Base-by-base conservation (phyloP, 345 rosid genomes). In the Erucastrum elatum region DNA sequence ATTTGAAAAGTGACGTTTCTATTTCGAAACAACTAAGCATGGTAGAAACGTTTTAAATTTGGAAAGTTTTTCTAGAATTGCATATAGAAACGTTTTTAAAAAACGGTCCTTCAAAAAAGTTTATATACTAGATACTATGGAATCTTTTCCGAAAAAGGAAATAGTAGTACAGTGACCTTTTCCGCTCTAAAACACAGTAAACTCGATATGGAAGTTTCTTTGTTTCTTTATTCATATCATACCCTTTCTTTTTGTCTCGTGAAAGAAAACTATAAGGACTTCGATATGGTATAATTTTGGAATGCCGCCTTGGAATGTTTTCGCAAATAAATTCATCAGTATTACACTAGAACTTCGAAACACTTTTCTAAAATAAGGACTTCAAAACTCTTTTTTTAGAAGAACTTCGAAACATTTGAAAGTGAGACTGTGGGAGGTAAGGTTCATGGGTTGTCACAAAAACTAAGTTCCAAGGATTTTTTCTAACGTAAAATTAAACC, bases 401-500 rank as follows among this genome's bases (percentile, higher is more conserved):
- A 59, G 7, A 13, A 33, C 56, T n/a, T 51, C 21, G 21, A 27
- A 34, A 16, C 49, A 60, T 10, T 39, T 27, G 29, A 61, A n/a
- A 63, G 34, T 13, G 61, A 21, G 21, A 21, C 21, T 21, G 21
- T 21, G 21, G 21, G 3, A 25, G 8, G 16, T 39, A 25, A 29
- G 12, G 65, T 60, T 27, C 61, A 53, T 30, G 44, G 44, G 9
- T 49, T 25, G 33, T 25, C 17, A 41, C 16, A 2, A 21, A 17
- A 66, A 66, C 5, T 9, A 31, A 70, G 26, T 46, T 69, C 2
- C 2, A 30, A 51, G 63, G 63, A 55, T 70, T 55, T 70, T 70
- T 61, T 31, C 15, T 6, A 56, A 39, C 51, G 35, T 55, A 46
- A 46, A 6, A 34, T 30, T 12, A 58, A 33, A 56, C 26, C 64